Conservation (phyloP, 805 yeast species). For the Teunomyces stri region DNA sequence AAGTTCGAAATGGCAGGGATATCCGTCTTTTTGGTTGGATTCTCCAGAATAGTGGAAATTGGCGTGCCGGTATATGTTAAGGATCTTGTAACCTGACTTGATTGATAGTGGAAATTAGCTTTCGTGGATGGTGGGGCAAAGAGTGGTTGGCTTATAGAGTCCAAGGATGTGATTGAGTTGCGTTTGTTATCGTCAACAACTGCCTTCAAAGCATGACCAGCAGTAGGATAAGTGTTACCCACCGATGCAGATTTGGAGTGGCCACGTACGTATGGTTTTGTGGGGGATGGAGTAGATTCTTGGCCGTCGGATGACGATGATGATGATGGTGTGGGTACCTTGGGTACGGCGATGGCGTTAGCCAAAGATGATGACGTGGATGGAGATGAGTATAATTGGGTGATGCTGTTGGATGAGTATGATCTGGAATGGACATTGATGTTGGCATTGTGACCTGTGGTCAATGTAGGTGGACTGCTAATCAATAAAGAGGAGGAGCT, state of each 20-base stretch:
- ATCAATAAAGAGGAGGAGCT: slow-evolving; percentile 17
- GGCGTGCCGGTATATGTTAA: slow-evolving; percentile 32
- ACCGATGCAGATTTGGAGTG: slow-evolving; percentile 33
- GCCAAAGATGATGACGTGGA: slow-evolving; percentile 60
- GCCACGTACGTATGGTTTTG: slow-evolving; percentile 21
- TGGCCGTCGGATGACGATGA: slow-evolving; percentile 17
- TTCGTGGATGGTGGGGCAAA: slow-evolving; percentile 13
- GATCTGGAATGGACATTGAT: slow-evolving; percentile 29
- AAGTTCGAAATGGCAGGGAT: slow-evolving; percentile 12
- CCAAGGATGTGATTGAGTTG: slow-evolving; percentile 16
- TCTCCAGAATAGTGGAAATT: slow-evolving; percentile 47
- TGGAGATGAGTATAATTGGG: slow-evolving; percentile 53
- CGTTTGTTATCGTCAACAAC: slow-evolving; percentile 61
- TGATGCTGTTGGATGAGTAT: slow-evolving; percentile 30
- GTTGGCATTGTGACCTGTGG: slow-evolving; percentile 8
- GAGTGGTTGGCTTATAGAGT: slow-evolving; percentile 12
- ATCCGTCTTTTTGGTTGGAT: slow-evolving; percentile 29
- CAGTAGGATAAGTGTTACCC: slow-evolving; percentile 45
- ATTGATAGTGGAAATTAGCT: slow-evolving; percentile 1
- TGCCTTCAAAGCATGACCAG: slow-evolving; percentile 68
- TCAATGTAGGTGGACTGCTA: slow-evolving; percentile 32
- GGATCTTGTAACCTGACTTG: slow-evolving; percentile 16
- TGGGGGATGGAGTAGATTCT: slow-evolving; percentile 17
- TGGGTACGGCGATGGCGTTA: slow-evolving; percentile 46
- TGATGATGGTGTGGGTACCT: slow-evolving; percentile 11